Base-by-base conservation (phyloP, 2,329 filamentous ascomycete species). In the Bisporella sp. region DNA sequence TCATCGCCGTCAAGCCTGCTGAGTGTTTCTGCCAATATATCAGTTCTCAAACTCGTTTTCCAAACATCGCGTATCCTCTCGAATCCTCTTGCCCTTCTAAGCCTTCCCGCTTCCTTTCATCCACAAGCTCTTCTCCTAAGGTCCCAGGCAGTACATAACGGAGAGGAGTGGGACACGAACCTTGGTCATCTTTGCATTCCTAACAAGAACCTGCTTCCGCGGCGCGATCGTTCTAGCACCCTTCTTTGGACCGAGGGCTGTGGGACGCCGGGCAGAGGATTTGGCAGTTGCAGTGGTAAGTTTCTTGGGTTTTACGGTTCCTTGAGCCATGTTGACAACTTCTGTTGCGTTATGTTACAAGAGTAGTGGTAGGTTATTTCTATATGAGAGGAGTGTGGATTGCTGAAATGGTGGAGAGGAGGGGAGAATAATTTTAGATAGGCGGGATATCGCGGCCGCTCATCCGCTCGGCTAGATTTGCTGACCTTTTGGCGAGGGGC, bases 141-240 rank as follows among this genome's bases (percentile, higher is more conserved):
- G 32, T 48, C 3, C 50, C 51, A 39, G 5, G 5, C 31, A 37
- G 3, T 13, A 32, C n/a, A 21, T 30, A 42, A 44, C 31, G 33
- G 4, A 31, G 30, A 29, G 39, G 29, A 44, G 28, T 40, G 43
- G 39, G 48, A 48, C 31, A 21, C 57, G 30, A 56, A 79, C 77
- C 72, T 83, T 85, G 47, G 77, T 80, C 64, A 85, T 73, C 61
- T 81, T 81, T 56, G 79, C 71, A 62, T 82, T 75, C 63, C 76
- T 74, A 39, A 84, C 73, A 47, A 87, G 68, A 2, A 70, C 70
- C 5, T 74, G 67, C 55, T 85, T 87, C 68, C 85, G 85, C 3
- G 84, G 84, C 47, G 82, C 82, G 60, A 87, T 83, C 46, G 78
- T 73, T 45, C 80, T 74, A 12, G 74, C 69, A 46, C 84, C 84